phyloP scores from a whole-genome alignment of 306 rosid species.

The Dalbergia cochinchinensis region DNA sequence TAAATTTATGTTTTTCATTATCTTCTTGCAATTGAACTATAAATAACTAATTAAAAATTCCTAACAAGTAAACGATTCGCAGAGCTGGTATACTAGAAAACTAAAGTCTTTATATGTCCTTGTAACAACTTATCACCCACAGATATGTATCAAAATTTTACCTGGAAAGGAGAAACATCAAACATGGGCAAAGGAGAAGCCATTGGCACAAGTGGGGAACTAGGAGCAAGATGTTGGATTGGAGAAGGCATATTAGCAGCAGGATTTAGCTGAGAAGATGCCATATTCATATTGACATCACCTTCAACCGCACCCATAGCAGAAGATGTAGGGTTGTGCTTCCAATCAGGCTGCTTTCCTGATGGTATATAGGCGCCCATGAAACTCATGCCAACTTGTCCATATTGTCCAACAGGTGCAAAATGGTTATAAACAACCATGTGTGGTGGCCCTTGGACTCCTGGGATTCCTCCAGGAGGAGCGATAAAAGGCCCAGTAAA shows the following conservation, averaged over 20 bases:
- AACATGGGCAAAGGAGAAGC: conserved; percentile 91
- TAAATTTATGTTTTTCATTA: background rate
- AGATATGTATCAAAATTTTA: conserved; percentile 42
- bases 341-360: conserved; percentile 98
- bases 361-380: conserved; percentile 97
- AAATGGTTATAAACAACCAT: conserved; percentile 99
- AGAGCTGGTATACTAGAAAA: no score
- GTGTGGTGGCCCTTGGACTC: conserved; percentile 96
- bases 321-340: conserved; percentile 80
- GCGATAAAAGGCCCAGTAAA: conserved; percentile 88
- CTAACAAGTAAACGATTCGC: background rate
- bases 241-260: conserved; percentile 69
- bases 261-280: conserved; percentile 73
- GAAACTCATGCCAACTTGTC: conserved; percentile 98
- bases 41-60: conserved; percentile 3
- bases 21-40: background rate
- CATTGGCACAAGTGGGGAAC: conserved; percentile 93
- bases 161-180: conserved; percentile 98
- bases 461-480: conserved; percentile 92
- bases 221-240: conserved; percentile 94
- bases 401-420: conserved; percentile 96
- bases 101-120: no score
- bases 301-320: conserved; percentile 70
- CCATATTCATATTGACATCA: conserved; percentile 75
- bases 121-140: no score